Percentiles rank a stretch among this genome's conserved stretches.
These are phyloP conservation scores for Neurospora sp. DNA, from an alignment of 495 filamentous ascomycete species.

Conservation along the genomic window DNA sequence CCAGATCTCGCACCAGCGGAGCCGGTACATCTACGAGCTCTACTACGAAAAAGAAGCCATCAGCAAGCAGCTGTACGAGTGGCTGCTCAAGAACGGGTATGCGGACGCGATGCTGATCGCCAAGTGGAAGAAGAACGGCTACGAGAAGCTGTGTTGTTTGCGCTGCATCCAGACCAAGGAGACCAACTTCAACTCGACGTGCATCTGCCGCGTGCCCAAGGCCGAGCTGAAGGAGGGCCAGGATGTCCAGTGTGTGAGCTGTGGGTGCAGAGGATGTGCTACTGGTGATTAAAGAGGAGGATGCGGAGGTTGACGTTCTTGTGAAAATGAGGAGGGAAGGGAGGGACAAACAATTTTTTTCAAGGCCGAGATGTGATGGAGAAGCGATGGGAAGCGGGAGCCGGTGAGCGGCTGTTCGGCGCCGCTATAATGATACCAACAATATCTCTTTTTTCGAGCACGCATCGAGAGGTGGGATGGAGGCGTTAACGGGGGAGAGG, in stretches of 20 bases:
- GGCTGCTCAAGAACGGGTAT: slow-evolving; percentile 92
- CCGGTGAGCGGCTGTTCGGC: background rate
- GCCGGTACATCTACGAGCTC: slow-evolving; percentile 88
- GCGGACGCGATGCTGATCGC: slow-evolving; percentile 91
- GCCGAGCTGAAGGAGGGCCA: slow-evolving; percentile 85
- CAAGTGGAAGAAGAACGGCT: slow-evolving; percentile 99
- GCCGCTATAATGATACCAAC: background rate
- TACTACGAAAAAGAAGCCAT: slow-evolving; percentile 98
- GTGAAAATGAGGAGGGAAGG: background rate
- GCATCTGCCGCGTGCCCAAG: slow-evolving; percentile 92
- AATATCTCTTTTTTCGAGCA: background rate
- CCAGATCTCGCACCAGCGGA: slow-evolving; percentile 92
- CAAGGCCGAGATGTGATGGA: background rate
- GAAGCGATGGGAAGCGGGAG: background rate
- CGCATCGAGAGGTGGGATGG: background rate
- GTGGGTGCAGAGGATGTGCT: slow-evolving; percentile 85
- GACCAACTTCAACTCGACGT: slow-evolving; percentile 96
- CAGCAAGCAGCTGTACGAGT: slow-evolving; percentile 82
- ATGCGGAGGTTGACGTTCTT: background rate
- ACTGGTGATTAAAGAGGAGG: slow-evolving; percentile 58
- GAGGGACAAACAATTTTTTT: background rate
- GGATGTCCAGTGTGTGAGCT: slow-evolving; percentile 88
- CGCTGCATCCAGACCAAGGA: slow-evolving; percentile 98
- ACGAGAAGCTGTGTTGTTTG: slow-evolving; percentile 96
- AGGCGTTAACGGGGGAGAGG: background rate